Evolutionary conservation across 2,329 filamentous ascomycete genomes (phyloP), one percentile per base, ranked within the genome.

Genomic region (Verticillium dahliae): DNA sequence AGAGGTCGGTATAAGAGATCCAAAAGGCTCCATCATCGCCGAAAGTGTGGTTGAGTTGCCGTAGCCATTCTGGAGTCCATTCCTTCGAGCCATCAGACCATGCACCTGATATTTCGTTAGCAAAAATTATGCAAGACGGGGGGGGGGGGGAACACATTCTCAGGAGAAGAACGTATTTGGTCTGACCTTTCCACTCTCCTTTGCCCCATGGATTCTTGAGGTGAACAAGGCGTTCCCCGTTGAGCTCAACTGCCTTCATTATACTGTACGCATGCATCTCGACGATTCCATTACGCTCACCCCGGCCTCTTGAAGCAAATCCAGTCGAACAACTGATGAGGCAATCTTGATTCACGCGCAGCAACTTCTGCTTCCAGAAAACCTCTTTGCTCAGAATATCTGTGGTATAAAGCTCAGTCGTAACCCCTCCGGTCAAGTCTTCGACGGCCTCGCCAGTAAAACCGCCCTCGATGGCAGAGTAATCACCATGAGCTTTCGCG

Each of bases 401-500:
- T 0, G 84, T 83, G 0, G 85, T 82, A 55, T 87, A 84, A 2
- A 91, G 75, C 68, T 89, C 85, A 0, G 85, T 86, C 0, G 86
- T 89, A 5, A 90, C 85, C 34, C 88, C 88, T 10, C 88, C 87
- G 0, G 81, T 85, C 4, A 87, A 76, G 69, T 89, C 81, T 61
- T 86, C 84, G 18, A 86, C 77, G 6, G 80, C 84, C 67, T 86
- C 84, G 18, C 85, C 80, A 11, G 78, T 78, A 70, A 87, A 91
- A 0, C 90, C 90, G 6, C 90, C 90, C 50, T 90, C 83, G 38
- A 96, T 90, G 1, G 88, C 83, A 18, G 81, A 84, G 67, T 90
- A 96, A 69, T 95, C 91, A 4, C 90, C 90, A 65, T 93, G 90
- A 0, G 89, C 89, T 71, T 93, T 93, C 18, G 90, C 90, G 68